Base-by-base conservation (phyloP, 2,329 filamentous ascomycete species). In the Colletotrichum trifolii region DNA sequence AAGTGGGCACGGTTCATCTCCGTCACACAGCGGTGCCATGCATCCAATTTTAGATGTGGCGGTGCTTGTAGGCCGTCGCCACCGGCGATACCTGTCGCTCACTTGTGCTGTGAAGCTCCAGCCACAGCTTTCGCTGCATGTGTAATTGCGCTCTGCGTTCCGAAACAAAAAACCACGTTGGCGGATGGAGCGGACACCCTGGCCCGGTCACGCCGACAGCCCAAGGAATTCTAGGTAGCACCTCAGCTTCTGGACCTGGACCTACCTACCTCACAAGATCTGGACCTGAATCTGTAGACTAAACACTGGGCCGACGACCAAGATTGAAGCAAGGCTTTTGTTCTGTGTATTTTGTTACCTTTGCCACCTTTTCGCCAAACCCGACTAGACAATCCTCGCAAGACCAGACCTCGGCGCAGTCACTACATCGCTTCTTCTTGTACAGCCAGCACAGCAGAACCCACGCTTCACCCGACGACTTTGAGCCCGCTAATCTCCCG, bases 171-270 rank as follows among this genome's bases (percentile, higher is more conserved):
- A 55, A 55, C 50, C 50, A 65, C 57, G 50, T 65, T 66, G 36
- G 48, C 48, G 48, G 46, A 33, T 64, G 43, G 43, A 66, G 55
- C 64, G 64, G 64, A 66, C 64, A 66, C 59, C 64, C 64, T 66
- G 60, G 60, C 64, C 54, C 60, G 54, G 64, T 56, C 46, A 34
- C 49, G 46, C 54, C 60, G 54, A 47, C 52, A 49, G 7, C 36
- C 50, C 34, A 34, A 36, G 38, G 43, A 60, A 34, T 33, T 47
- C 11, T 33, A 46, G 39, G 39, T 15, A 62, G 46, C 15, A 11
- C 42, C 53, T n/a, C 33, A 25, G 47, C 46, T 34, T 13, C 47
- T n/a, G 25, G 12, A 39, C 47, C 25, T 49, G 42, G 42, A 35
- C 8, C 10, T 34, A 46, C 43, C 38, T 40, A 46, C 43, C 43